These are phyloP conservation scores for Alternaria ventricosa DNA, from an alignment of 2,329 filamentous ascomycete species.

Conservation along the genomic window DNA sequence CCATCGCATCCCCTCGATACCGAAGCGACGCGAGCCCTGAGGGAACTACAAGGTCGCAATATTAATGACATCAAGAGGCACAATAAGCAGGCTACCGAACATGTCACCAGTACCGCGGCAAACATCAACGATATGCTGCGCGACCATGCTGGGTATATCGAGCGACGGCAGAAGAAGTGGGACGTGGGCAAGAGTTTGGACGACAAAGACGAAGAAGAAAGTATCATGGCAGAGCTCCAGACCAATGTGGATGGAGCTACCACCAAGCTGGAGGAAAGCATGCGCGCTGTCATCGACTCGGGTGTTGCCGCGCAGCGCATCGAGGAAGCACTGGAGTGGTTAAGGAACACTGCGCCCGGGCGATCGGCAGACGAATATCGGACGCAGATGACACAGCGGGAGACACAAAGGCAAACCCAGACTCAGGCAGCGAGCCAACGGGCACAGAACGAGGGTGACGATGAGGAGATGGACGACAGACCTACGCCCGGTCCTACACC, in stretches of 20 bases:
- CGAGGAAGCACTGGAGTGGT: constrained; percentile 51
- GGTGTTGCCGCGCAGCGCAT: constrained; percentile 56
- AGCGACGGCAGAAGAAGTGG: constrained; percentile 41
- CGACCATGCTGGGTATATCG: constrained; percentile 47
- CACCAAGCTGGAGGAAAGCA: constrained; percentile 61
- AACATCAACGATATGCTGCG: constrained; percentile 64
- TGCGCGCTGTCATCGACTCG: constrained; percentile 65
- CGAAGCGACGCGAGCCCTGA: constrained; percentile 55
- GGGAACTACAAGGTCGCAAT: constrained; percentile 52
- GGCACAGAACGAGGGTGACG: constrained; percentile 17
- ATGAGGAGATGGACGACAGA: constrained; percentile 45
- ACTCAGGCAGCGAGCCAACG: constrained; percentile 32
- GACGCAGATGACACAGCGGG: constrained; percentile 47
- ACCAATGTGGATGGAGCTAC: constrained; percentile 60
- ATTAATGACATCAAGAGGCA: constrained; percentile 57
- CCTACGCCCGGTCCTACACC: constrained; percentile 48
- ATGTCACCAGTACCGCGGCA: constrained; percentile 58
- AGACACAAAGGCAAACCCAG: constrained; percentile 41
- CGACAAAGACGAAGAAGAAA: constrained; percentile 48
- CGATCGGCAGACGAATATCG: constrained; percentile 36
- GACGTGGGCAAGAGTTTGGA: constrained; percentile 46
- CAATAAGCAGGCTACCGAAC: constrained; percentile 53
- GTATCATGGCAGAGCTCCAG: constrained; percentile 48
- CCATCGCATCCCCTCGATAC: constrained; percentile 60
- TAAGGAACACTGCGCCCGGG: constrained; percentile 48